Percentiles rank a stretch among this genome's conserved stretches.
phyloP scores from a whole-genome alignment of 176 grass and related monocot species.

The Miscanthus lutarioriparius region DNA sequence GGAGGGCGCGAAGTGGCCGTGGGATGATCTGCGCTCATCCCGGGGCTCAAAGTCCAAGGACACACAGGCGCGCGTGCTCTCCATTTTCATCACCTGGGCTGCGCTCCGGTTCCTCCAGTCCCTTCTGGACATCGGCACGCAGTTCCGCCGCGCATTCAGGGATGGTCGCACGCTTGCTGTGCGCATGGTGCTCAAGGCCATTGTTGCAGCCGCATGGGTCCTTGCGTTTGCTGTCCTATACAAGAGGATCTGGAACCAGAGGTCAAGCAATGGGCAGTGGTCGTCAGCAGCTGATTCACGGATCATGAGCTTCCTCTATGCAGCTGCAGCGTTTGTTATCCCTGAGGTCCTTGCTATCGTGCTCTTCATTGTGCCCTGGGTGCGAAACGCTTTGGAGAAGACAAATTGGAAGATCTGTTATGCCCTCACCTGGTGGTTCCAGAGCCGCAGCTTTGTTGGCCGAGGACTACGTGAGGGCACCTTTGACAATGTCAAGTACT shows the following conservation, averaged over 20 bases:
- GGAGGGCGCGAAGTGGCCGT: slow-evolving; percentile 52
- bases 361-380: slow-evolving; percentile 84
- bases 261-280: slow-evolving; percentile 43
- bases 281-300: slow-evolving; percentile 25
- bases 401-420: slow-evolving; percentile 87
- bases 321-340: slow-evolving; percentile 59
- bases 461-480: slow-evolving; percentile 83
- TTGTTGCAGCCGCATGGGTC: slow-evolving; percentile 68
- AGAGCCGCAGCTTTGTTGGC: slow-evolving; percentile 80
- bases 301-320: slow-evolving; percentile 64
- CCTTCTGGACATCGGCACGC: slow-evolving; percentile 75
- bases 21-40: slow-evolving; percentile 43
- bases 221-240: slow-evolving; percentile 63
- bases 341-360: slow-evolving; percentile 67
- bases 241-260: slow-evolving; percentile 54
- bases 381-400: slow-evolving; percentile 79
- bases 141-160: slow-evolving; percentile 69
- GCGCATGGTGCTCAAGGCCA: slow-evolving; percentile 84
- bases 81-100: slow-evolving; percentile 91
- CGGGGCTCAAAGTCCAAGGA: slow-evolving; percentile 17
- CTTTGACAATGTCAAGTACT: slow-evolving; percentile 71
- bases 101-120: slow-evolving; percentile 81
- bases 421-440: slow-evolving; percentile 93
- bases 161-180: slow-evolving; percentile 58
- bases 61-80: slow-evolving; percentile 51